These are phyloP conservation scores for Diplodia sapinea DNA, from an alignment of 2,329 filamentous ascomycete genomes.

Conservation along the genomic window DNA sequence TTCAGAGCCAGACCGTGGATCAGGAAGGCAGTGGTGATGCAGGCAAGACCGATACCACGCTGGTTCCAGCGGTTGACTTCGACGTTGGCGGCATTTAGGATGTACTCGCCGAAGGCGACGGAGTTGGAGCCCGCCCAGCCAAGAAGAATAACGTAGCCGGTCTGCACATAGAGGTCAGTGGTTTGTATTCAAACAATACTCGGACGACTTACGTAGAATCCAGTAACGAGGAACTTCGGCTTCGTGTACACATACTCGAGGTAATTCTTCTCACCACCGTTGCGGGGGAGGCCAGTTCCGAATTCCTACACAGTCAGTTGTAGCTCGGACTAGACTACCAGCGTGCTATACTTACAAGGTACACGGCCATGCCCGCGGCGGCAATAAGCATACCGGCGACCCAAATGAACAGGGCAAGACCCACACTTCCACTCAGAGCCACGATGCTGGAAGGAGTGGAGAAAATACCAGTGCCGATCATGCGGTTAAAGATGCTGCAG, in stretches of 20 bases:
- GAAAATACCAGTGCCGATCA: conserved; percentile 72
- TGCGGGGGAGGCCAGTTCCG: conserved; percentile 67
- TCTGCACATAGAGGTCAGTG: conserved; percentile 31
- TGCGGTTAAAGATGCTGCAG: conserved; percentile 64
- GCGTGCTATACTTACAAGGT: conserved; percentile 55
- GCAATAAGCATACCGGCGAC: conserved; percentile 67
- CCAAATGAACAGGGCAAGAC: conserved; percentile 68
- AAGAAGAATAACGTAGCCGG: conserved; percentile 66
- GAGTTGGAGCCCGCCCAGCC: conserved; percentile 69
- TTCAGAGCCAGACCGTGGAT: conserved; percentile 69
- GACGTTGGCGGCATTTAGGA: conserved; percentile 67
- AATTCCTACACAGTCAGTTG: conserved; percentile 69
- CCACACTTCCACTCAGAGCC: conserved; percentile 64
- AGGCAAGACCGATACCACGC: conserved; percentile 68
- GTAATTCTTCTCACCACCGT: conserved; percentile 71
- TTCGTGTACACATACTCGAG: conserved; percentile 68
- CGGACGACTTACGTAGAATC: conserved; percentile 54
- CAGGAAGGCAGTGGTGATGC: conserved; percentile 68
- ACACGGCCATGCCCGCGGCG: conserved; percentile 66
- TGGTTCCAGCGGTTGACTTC: conserved; percentile 71
- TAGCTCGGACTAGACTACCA: conserved; percentile 55
- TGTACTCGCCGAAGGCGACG: conserved; percentile 73
- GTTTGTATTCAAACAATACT: conserved; percentile 36
- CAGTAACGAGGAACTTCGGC: conserved; percentile 65
- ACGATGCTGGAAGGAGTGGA: conserved; percentile 67